Conservation (phyloP, 306 rosid genomes). For the Prunus kanzakura region DNA sequence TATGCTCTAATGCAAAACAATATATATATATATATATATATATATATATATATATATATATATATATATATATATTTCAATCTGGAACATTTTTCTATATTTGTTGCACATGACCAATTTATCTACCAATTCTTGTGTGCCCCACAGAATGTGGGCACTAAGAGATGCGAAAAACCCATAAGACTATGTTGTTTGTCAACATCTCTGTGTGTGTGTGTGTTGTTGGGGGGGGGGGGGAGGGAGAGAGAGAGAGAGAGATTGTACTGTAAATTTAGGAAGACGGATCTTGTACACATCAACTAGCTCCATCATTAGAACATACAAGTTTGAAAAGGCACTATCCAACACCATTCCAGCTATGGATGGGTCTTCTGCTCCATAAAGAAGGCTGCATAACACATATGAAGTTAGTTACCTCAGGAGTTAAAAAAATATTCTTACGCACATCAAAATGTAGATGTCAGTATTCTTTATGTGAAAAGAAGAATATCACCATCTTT, state of each 20-base stretch:
- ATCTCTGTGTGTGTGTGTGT: background rate
- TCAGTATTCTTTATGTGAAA: background rate
- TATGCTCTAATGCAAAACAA: background rate
- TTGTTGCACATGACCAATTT: background rate
- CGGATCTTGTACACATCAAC: conserved; percentile 92
- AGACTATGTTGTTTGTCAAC: background rate
- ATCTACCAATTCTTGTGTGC: background rate
- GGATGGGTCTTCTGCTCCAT: conserved; percentile 98
- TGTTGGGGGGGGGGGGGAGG: background rate
- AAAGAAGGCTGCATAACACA: conserved; percentile 71
- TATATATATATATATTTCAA: background rate
- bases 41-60: no score
- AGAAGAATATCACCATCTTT: background rate
- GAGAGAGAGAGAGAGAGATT: conserved; percentile 1
- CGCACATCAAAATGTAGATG: background rate
- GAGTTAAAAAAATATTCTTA: conserved; percentile 4
- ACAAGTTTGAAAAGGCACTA: conserved; percentile 94
- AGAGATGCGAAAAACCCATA: background rate
- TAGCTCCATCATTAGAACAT: conserved; percentile 88
- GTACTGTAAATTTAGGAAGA: conserved; percentile 95
- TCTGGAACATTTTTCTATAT: background rate
- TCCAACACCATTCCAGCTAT: conserved; percentile 97
- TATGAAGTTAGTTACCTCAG: conserved; percentile 13
- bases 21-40: no score
- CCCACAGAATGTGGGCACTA: background rate